Evolutionary conservation across 2,329 filamentous ascomycete species (phyloP).

Genomic region (Gaeumannomyces tritici): DNA sequence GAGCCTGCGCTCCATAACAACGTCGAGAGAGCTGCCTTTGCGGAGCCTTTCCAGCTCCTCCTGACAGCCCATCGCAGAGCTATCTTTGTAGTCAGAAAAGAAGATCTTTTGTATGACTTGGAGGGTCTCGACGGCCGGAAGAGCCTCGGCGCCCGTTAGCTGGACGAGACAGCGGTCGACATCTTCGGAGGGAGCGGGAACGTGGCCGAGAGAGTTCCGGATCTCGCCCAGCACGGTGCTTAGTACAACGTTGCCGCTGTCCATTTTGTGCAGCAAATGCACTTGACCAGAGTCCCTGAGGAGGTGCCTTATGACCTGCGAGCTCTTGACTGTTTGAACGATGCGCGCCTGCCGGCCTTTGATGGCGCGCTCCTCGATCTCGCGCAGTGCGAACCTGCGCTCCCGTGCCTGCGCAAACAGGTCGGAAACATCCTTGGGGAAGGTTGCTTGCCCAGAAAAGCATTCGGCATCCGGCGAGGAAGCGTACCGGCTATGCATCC

Average conservation of each 20-base stretch:
- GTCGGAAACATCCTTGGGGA: slow-evolving; percentile 38
- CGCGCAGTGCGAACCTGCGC: slow-evolving; percentile 10
- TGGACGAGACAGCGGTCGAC: not conserved
- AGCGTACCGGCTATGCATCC: slow-evolving; percentile 30
- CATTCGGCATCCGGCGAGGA: slow-evolving; percentile 32
- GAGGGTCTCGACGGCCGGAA: not conserved
- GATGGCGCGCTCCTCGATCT: slow-evolving; percentile 38
- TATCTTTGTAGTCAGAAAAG: slow-evolving; percentile 3
- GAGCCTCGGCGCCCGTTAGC: not conserved
- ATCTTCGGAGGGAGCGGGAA: not conserved
- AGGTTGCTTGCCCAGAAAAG: slow-evolving; percentile 39
- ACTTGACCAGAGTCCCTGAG: slow-evolving; percentile 10
- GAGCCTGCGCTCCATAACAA: slow-evolving; percentile 7
- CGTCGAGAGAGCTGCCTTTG: slow-evolving; percentile 7
- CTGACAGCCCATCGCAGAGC: slow-evolving; percentile 2
- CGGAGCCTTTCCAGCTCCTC: slow-evolving; percentile 6
- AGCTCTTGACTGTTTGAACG: slow-evolving; percentile 12
- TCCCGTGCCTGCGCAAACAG: slow-evolving; percentile 36
- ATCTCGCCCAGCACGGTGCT: slow-evolving; percentile 10
- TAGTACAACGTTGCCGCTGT: slow-evolving; percentile 8
- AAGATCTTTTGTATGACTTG: slow-evolving; percentile 9
- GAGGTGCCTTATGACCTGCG: slow-evolving; percentile 11
- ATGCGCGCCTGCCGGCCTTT: slow-evolving; percentile 44
- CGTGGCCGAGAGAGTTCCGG: not conserved
- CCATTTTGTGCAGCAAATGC: slow-evolving; percentile 2